A percentile compares a stretch with the other conserved stretches of the same genome.
Conservation (phyloP, 306 rosid species). For the Dalbergia oliveri region DNA sequence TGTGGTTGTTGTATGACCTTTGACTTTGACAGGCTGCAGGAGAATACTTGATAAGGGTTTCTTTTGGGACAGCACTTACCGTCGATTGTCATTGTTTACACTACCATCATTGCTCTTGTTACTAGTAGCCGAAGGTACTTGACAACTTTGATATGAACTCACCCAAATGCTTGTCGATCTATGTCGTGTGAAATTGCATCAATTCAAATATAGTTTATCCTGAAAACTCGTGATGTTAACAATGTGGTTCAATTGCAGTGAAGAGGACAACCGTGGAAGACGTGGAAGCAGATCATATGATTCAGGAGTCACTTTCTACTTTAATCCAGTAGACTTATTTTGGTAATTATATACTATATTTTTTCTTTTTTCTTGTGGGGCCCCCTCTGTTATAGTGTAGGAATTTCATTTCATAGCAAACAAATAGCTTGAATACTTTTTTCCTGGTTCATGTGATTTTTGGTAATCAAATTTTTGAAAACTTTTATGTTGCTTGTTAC, state of each 20-base stretch:
- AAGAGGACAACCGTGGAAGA: slow-evolving; percentile 92
- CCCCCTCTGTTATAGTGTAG: background rate
- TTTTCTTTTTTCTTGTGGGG: background rate
- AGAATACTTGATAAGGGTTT: slow-evolving; percentile 90
- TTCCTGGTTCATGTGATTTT: slow-evolving; percentile 15
- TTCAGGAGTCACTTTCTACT: slow-evolving; percentile 79
- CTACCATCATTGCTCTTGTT: slow-evolving; percentile 87
- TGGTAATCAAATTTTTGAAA: slow-evolving; percentile 6
- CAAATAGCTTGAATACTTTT: slow-evolving; percentile 6
- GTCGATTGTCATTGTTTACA: slow-evolving; percentile 91
- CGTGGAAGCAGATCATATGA: slow-evolving; percentile 89
- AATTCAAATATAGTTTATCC: background rate
- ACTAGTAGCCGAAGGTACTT: slow-evolving; percentile 87
- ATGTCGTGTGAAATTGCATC: background rate
- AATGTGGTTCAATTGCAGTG: slow-evolving; percentile 62
- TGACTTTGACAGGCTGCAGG: slow-evolving; percentile 70
- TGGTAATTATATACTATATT: slow-evolving; percentile 63
- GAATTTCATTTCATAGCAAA: slow-evolving; percentile 2
- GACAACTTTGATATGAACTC: slow-evolving; percentile 19
- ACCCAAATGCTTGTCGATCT: background rate
- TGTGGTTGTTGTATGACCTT: slow-evolving; percentile 26
- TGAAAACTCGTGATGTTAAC: slow-evolving; percentile 28
- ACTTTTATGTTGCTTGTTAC: slow-evolving; percentile 5
- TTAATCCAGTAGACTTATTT: slow-evolving; percentile 81
- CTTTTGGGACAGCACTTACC: slow-evolving; percentile 94